Conservation (phyloP, 768 basidiomycete species). For the Myochromella boudieri region DNA sequence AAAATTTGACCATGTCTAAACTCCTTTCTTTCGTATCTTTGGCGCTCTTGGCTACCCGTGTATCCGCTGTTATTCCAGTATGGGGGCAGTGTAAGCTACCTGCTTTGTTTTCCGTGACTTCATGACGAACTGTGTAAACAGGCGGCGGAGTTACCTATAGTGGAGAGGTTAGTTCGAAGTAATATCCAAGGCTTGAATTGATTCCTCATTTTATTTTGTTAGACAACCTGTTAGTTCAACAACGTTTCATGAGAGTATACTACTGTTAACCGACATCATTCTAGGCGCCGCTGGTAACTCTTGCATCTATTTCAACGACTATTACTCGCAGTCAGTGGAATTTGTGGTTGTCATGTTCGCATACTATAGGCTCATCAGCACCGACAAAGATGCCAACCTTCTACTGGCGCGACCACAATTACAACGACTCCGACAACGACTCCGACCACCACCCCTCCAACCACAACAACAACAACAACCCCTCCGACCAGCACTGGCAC, state of each 20-base stretch:
- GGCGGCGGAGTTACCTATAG: background rate
- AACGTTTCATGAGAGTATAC: background rate
- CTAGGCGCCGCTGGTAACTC: slow-evolving; percentile 31
- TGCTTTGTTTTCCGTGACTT: background rate
- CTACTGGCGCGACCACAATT: slow-evolving; percentile 16
- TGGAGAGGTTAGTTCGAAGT: background rate
- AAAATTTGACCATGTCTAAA: background rate
- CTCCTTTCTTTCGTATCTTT: background rate
- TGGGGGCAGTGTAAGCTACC: background rate
- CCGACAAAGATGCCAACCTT: slow-evolving; percentile 27
- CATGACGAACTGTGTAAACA: background rate
- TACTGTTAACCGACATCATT: background rate
- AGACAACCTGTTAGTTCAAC: background rate
- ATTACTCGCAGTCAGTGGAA: slow-evolving; percentile 28
- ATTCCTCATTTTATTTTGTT: too few species aligned
- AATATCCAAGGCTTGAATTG: background rate
- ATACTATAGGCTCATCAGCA: background rate
- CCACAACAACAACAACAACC: slow-evolving; percentile 13
- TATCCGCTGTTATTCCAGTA: background rate
- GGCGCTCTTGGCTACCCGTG: background rate
- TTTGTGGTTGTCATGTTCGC: background rate
- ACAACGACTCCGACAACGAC: too few species aligned
- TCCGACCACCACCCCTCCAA: slow-evolving; percentile 2
- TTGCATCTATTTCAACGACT: slow-evolving; percentile 30
- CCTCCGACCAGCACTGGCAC: slow-evolving; percentile 18